These are phyloP conservation scores for Backusella australiensis DNA, from an alignment of 192 early-diverging fungal species.

Conservation along the genomic window DNA sequence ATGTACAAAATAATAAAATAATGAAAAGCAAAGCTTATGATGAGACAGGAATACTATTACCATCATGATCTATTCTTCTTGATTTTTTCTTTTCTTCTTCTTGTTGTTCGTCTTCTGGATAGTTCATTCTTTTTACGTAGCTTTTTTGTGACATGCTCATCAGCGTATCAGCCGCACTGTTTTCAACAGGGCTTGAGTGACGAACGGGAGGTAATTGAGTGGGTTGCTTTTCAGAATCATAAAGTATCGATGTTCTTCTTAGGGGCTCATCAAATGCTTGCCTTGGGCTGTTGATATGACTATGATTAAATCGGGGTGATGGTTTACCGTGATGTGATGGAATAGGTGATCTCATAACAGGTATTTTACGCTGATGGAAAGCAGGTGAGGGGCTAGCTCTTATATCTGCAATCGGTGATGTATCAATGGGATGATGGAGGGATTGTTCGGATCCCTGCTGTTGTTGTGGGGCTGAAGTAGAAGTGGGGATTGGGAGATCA, in stretches of 20 bases:
- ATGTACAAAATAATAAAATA: background rate
- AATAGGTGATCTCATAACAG: slow-evolving; percentile 11
- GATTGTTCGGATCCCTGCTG: background rate
- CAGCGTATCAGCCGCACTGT: slow-evolving; percentile 1
- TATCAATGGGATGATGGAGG: background rate
- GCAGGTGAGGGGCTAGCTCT: background rate
- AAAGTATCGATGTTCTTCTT: slow-evolving; percentile 16
- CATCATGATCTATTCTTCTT: background rate
- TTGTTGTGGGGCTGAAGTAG: background rate
- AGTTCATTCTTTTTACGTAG: slow-evolving; percentile 2
- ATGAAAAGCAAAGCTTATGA: background rate
- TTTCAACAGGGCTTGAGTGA: slow-evolving; percentile 8
- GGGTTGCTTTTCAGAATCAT: slow-evolving; percentile 1
- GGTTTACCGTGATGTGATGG: background rate
- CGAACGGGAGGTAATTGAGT: background rate
- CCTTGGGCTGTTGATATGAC: background rate
- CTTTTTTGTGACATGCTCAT: slow-evolving; percentile 16
- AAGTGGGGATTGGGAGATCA: background rate
- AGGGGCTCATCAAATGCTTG: slow-evolving; percentile 1
- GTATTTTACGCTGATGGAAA: background rate
- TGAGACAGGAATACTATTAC: slow-evolving; percentile 11
- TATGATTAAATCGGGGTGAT: background rate
- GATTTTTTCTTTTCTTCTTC: slow-evolving; percentile 2
- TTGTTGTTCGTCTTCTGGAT: background rate
- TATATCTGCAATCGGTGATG: background rate